phyloP scores from a whole-genome alignment of 148 eudicot species.

The Nepenthes mirabilis region DNA sequence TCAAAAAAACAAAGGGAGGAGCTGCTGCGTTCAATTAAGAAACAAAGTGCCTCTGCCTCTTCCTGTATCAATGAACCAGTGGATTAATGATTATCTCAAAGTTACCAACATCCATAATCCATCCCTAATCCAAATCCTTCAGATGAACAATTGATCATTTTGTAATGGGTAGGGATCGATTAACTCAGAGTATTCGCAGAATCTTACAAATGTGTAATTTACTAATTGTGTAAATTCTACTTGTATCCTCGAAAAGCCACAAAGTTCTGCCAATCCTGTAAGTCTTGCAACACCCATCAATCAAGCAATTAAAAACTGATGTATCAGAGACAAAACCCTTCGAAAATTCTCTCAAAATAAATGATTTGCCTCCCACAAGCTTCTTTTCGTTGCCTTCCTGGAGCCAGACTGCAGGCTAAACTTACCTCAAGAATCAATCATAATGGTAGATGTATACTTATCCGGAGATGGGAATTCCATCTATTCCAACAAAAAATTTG shows the following conservation, averaged over 20 bases:
- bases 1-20: too few species aligned
- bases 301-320: constrained; percentile 75
- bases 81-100: too few species aligned
- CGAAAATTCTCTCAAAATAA: constrained; percentile 55
- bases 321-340: constrained; percentile 83
- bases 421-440: constrained; percentile 64
- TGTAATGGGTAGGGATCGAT: too few species aligned
- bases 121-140: too few species aligned
- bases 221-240: too few species aligned
- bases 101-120: too few species aligned
- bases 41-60: too few species aligned
- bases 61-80: too few species aligned
- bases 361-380: constrained; percentile 90
- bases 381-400: constrained; percentile 65
- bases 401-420: constrained; percentile 60
- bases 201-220: too few species aligned
- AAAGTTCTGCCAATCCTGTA: constrained; percentile 67
- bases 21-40: too few species aligned
- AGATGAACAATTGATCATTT: too few species aligned
- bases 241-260: constrained; percentile 74
- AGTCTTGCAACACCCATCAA: constrained; percentile 89
- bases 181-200: too few species aligned
- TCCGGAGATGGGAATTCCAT: constrained; percentile 89
- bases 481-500: constrained; percentile 54
- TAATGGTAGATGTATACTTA: constrained; percentile 56